A percentile compares a stretch with the other conserved stretches of the same genome.
phyloP scores from a whole-genome alignment of 2,329 filamentous ascomycete species.

The Diaporthe australafricana region DNA sequence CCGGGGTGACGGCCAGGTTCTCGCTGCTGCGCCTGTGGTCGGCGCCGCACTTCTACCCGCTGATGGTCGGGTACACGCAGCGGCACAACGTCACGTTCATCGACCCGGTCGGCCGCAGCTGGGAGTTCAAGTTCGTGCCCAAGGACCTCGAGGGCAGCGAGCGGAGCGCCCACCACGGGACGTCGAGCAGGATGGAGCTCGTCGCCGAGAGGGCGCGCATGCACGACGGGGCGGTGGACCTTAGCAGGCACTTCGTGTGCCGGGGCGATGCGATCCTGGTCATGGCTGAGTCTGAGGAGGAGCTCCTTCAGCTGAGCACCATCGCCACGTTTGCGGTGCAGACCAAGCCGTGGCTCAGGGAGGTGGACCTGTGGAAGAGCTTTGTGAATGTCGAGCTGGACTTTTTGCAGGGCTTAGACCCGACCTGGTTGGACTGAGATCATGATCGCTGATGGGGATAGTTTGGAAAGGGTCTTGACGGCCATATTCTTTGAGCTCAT shows the following conservation, averaged over 20 bases:
- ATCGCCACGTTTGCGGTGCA: constrained; percentile 58
- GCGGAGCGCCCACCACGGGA: constrained; percentile 53
- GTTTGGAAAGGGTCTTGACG: background rate
- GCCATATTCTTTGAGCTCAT: background rate
- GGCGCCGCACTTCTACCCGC: constrained; percentile 60
- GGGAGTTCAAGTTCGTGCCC: constrained; percentile 60
- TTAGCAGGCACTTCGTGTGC: constrained; percentile 52
- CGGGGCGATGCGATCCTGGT: constrained; percentile 58
- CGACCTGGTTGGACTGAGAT: constrained; percentile 50
- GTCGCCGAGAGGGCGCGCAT: constrained; percentile 42
- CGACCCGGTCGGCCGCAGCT: constrained; percentile 55
- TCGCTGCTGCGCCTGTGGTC: constrained; percentile 59
- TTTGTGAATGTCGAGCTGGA: constrained; percentile 59
- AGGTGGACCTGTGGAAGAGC: constrained; percentile 64
- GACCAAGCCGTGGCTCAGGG: constrained; percentile 59
- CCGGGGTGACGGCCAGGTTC: constrained; percentile 49
- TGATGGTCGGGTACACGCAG: constrained; percentile 55
- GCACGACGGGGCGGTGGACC: constrained; percentile 37
- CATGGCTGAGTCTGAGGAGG: constrained; percentile 56
- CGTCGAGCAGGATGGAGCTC: constrained; percentile 47
- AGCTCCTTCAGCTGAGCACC: constrained; percentile 51
- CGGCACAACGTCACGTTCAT: constrained; percentile 51
- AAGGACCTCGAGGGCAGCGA: constrained; percentile 58
- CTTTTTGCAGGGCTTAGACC: constrained; percentile 56
- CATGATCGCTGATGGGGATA: too few relatives aligned